Base-by-base conservation (phyloP, 1,284 basidiomycete genomes). In the Sanghuangporus baumii region DNA sequence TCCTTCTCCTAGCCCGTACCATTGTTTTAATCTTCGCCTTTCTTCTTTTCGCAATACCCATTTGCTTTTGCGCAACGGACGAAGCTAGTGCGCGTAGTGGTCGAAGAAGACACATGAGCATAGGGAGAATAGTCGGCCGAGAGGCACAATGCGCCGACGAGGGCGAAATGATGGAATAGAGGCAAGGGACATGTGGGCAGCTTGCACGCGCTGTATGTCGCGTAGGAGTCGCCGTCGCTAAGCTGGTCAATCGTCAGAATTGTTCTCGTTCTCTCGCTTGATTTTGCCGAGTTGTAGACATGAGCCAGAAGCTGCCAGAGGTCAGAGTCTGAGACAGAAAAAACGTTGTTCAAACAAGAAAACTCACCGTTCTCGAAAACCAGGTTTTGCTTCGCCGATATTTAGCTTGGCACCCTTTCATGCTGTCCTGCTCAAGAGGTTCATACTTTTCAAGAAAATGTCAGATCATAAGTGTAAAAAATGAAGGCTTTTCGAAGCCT, bases 331-430 rank as follows among this genome's bases (percentile, higher is more conserved):
- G n/a, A 31, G 3, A 31, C 23, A 48, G 23, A 14, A 54, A 59
- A 16, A 16, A 16, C 1, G 23, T 31, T 31, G 5, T 4, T 31
- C 26, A 31, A 31, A 2, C 26, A 31, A 5, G 18, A 12, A 16
- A 5, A 67, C 74, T 18, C 51, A 88, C 88, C 85, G 78, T 69
- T 86, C 83, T 6, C 72, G 72, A 69, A 80, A 93, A 71, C 92
- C 86, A 1, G 84, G 85, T 66, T 83, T 88, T 26, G 90, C 91
- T 67, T 91, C 89, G 6, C 89, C 89, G 40, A 93, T 80, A n/a
- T 89, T 81, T 36, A 93, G 74, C 67, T 87, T 90, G n/a, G 89
- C 75, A 16, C 26, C 91, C 90, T 73, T 91, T 88, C 89, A 93
- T 1, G 83, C 89, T 8, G 88, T 84, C 34, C 91, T 90, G 66